phyloP scores from a whole-genome alignment of 2,329 filamentous ascomycete genomes.

The Fusarium annulatum region DNA sequence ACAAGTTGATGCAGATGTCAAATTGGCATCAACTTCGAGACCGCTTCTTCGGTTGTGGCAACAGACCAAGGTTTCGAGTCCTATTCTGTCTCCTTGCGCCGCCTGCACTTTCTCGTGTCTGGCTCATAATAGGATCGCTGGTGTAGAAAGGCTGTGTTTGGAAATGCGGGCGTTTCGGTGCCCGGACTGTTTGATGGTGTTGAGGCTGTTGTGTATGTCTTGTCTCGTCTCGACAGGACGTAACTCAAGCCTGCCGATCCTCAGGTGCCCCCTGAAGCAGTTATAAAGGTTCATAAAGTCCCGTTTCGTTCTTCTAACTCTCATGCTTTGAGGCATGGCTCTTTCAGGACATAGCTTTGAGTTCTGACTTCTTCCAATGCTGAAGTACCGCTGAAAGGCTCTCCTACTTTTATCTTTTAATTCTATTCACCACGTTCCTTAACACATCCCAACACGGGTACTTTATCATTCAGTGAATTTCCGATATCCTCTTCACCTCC shows the following conservation, averaged over 20 bases:
- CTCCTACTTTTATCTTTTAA: neutral
- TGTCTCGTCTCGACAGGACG: neutral
- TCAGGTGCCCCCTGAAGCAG: neutral
- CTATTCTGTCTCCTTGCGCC: neutral
- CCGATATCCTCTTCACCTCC: neutral
- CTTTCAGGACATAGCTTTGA: neutral
- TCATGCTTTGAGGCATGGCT: neutral
- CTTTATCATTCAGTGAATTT: neutral
- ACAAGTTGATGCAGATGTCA: slow-evolving; percentile 18
- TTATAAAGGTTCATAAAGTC: neutral
- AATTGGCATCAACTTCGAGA: slow-evolving; percentile 11
- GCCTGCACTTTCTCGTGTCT: neutral
- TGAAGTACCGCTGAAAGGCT: neutral
- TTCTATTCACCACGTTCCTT: slow-evolving; percentile 3
- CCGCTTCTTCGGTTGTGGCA: slow-evolving; percentile 4
- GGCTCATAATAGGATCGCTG: neutral
- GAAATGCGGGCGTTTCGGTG: neutral
- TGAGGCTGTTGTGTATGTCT: neutral
- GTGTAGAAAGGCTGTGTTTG: slow-evolving; percentile 12
- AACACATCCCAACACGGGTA: neutral
- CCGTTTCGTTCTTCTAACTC: neutral
- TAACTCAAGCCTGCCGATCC: neutral
- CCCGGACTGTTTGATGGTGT: neutral
- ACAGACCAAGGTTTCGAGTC: neutral
- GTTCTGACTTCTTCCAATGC: slow-evolving; percentile 1